Evolutionary conservation across 805 yeast genomes (phyloP), one percentile per base, ranked within the genome.

Genomic region (Clavispora santaluciae): DNA sequence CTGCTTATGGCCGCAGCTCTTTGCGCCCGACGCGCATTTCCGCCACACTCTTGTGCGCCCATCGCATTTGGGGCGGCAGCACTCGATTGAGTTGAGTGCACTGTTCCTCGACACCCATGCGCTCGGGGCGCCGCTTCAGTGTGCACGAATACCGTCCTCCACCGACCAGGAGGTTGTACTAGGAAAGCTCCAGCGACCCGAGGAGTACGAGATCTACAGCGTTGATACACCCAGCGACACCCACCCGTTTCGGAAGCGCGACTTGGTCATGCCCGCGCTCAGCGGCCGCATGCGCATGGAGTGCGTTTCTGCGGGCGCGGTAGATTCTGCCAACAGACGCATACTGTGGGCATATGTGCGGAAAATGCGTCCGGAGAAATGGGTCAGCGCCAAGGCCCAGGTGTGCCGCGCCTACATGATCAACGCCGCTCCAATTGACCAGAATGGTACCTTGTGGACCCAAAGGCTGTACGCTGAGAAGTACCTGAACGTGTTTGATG

Each of bases 211-310:
- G 42, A 48, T 62, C 5, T 58, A 61, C 16, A 37, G 37, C 18
- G 47, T 62, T 11, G 28, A 23, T 8, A 40, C 29, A 9, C 24
- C 22, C 33, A 40, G 37, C 12, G 21, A 18, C 49, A 17, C 31
- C 31, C 10, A 20, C 8, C 30, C 44, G 10, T 39, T 44, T n/a
- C 18, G 33, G 24, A 16, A 40, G 33, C 22, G 58, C 36, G 71
- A 70, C 53, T 41, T 67, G 24, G 72, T 69, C 66, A 46, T 75
- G 26, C 68, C 68, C 1, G 53, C 57, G 11, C 46, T 78, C 2
- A 55, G 59, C 8, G 72, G 80, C 2, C 60, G 79, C 33, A 30
- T 79, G 12, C 54, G 58, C 4, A 41, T 81, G 25, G 88, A 83
- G 55, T 59, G 62, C 17, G 44, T 79, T 16, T 43, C 41, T 6